Percentiles rank a stretch among this genome's conserved stretches.
These are phyloP conservation scores for Stygiomarasmius scandens DNA, from an alignment of 1,284 basidiomycete genomes.

Conservation along the genomic window DNA sequence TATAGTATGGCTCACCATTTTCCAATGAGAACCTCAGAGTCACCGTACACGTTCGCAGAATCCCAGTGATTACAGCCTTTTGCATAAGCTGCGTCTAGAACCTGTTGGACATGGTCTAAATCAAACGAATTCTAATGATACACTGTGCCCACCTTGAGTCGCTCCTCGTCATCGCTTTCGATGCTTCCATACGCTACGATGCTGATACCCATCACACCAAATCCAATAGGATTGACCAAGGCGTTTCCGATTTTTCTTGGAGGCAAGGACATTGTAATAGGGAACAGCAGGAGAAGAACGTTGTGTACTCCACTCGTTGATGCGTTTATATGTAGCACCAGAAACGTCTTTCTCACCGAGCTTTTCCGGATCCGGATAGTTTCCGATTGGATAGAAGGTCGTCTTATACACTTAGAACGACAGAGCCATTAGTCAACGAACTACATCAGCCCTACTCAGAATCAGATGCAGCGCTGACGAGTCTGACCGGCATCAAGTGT, in stretches of 20 bases:
- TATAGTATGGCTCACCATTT: constrained; percentile 33
- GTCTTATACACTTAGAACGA: too few species aligned
- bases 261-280: constrained; percentile 21
- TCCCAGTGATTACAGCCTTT: constrained; percentile 41
- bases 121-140: not conserved
- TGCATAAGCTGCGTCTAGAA: constrained; percentile 38
- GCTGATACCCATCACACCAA: constrained; percentile 26
- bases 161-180: constrained; percentile 20
- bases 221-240: constrained; percentile 24
- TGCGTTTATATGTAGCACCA: too few species aligned
- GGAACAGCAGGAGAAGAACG: too few species aligned
- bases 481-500: too few species aligned
- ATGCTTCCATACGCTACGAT: constrained; percentile 16
- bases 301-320: too few species aligned
- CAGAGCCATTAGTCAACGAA: too few species aligned
- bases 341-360: too few species aligned
- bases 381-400: too few species aligned
- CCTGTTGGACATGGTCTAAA: constrained; percentile 15
- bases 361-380: too few species aligned
- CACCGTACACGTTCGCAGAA: constrained; percentile 38
- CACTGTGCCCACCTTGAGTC: constrained; percentile 15
- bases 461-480: too few species aligned
- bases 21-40: constrained; percentile 41
- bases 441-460: too few species aligned
- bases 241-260: constrained; percentile 26